These are phyloP conservation scores for Schwanniomyces occidentalis DNA, from an alignment of 805 yeast genomes.

Conservation along the genomic window DNA sequence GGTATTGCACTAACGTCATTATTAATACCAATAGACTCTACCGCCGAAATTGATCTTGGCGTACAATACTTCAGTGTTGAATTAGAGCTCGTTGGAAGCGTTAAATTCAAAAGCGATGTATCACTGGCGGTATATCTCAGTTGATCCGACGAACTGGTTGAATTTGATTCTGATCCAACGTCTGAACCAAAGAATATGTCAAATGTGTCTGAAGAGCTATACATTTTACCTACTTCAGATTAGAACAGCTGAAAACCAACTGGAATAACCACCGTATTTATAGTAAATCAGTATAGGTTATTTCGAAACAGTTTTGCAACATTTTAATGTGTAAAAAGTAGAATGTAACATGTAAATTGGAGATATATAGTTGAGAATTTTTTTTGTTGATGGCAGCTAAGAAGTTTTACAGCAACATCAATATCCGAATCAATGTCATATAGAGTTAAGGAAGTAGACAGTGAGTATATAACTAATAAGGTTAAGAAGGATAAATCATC, in stretches of 20 bases:
- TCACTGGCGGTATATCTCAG: too few species aligned
- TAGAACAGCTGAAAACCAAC: too few species aligned
- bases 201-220: not conserved
- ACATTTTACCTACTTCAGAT: not conserved
- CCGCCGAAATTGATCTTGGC: conserved; percentile 16
- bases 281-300: too few species aligned
- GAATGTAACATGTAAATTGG: too few species aligned
- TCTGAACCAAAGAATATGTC: not conserved
- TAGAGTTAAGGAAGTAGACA: conserved; percentile 16
- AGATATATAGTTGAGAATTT: too few species aligned
- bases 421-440: conserved; percentile 18
- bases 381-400: too few species aligned
- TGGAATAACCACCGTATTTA: too few species aligned
- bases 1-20: conserved; percentile 2
- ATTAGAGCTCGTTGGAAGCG: not conserved
- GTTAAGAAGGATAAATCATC: conserved; percentile 11
- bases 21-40: conserved; percentile 15
- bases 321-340: conserved; percentile 1
- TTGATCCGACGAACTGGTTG: not conserved
- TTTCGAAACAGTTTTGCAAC: conserved; percentile 5
- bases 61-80: conserved; percentile 14
- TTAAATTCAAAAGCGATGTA: conserved; percentile 1
- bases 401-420: not conserved
- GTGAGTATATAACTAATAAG: conserved; percentile 12
- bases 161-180: not conserved